phyloP scores from a whole-genome alignment of 805 yeast species.

The Cyberlindnera nakhonratchasimensis region DNA sequence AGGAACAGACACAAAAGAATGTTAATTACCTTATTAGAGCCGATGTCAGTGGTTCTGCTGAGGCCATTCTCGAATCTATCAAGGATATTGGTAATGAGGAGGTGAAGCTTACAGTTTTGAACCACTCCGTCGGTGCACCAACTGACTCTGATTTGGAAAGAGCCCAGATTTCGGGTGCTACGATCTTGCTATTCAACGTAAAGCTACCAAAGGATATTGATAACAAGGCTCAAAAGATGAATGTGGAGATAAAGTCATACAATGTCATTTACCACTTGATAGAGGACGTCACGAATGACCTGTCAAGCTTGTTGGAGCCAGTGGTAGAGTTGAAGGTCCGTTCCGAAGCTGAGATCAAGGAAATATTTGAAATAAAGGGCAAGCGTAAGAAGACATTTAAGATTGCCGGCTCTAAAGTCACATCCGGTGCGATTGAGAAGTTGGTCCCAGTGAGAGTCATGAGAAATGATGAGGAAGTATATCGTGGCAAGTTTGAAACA shows the following conservation, averaged over 20 bases:
- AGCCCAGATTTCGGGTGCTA: slow-evolving; percentile 68
- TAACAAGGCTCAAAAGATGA: slow-evolving; percentile 51
- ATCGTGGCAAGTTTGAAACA: slow-evolving; percentile 63
- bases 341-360: slow-evolving; percentile 67
- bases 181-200: slow-evolving; percentile 75
- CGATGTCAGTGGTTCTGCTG: slow-evolving; percentile 93
- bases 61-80: slow-evolving; percentile 84
- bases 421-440: slow-evolving; percentile 62
- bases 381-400: slow-evolving; percentile 50
- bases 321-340: slow-evolving; percentile 59
- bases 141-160: slow-evolving; percentile 63
- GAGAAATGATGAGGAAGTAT: slow-evolving; percentile 46
- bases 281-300: slow-evolving; percentile 70
- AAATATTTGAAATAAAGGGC: slow-evolving; percentile 64
- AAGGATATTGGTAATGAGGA: slow-evolving; percentile 83
- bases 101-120: slow-evolving; percentile 65
- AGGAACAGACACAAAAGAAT: slow-evolving; percentile 28
- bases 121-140: slow-evolving; percentile 75
- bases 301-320: slow-evolving; percentile 61
- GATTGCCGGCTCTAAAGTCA: slow-evolving; percentile 87
- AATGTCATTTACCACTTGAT: slow-evolving; percentile 85
- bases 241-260: slow-evolving; percentile 58
- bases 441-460: slow-evolving; percentile 55
- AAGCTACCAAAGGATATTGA: slow-evolving; percentile 57
- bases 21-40: slow-evolving; percentile 75